Percentiles rank a stretch among this genome's conserved stretches.
Evolutionary conservation across 768 basidiomycete species (phyloP).

Genomic region (Phylloporus arenicola): DNA sequence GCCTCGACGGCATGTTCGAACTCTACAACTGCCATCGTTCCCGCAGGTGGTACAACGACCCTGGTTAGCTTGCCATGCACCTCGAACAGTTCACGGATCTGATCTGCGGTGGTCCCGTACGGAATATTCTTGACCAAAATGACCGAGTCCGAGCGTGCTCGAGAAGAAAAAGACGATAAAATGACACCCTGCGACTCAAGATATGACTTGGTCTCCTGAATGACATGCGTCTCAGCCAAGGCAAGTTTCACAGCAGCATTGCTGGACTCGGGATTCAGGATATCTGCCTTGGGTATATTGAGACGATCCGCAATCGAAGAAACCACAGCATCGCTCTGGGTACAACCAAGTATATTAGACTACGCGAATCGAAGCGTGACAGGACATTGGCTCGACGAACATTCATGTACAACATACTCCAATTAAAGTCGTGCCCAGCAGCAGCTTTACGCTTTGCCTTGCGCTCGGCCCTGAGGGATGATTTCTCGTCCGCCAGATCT

Average conservation of each 20-base stretch:
- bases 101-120: constrained; percentile 70
- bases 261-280: constrained; percentile 78
- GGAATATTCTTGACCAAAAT: constrained; percentile 97
- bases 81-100: constrained; percentile 77
- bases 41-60: constrained; percentile 84
- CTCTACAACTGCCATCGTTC: constrained; percentile 90
- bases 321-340: constrained; percentile 87
- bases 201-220: constrained; percentile 89
- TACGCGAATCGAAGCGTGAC: constrained; percentile 13
- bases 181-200: constrained; percentile 74
- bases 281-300: constrained; percentile 79
- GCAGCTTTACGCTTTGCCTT: constrained; percentile 57
- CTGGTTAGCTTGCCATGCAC: constrained; percentile 65
- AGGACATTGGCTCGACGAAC: constrained; percentile 48
- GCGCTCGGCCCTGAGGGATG: constrained; percentile 54
- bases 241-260: constrained; percentile 92
- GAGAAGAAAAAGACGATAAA: constrained; percentile 50
- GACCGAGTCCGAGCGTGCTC: constrained; percentile 64
- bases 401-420: constrained; percentile 96
- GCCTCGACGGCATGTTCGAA: constrained; percentile 71
- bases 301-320: constrained; percentile 87
- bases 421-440: constrained; percentile 81
- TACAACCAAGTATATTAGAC: constrained; percentile 17
- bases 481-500: constrained; percentile 39
- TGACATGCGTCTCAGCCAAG: constrained; percentile 92